Conservation (phyloP, 768 basidiomycete species). For the Panellus pusillus region DNA sequence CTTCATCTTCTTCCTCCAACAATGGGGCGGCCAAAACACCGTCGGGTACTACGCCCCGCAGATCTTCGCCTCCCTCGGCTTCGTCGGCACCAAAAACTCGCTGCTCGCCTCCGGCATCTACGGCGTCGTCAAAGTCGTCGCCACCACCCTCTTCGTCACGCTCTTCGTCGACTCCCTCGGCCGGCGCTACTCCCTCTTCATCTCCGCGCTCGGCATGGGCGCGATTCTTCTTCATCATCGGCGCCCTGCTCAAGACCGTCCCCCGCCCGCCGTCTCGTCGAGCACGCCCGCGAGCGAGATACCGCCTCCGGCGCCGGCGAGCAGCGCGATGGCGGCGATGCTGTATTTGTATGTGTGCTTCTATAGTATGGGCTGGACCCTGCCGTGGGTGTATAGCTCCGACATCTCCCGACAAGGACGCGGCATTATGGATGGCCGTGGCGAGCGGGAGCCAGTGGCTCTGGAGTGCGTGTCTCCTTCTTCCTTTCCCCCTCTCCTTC, state of each 20-base stretch:
- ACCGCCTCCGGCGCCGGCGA: slow-evolving; percentile 54
- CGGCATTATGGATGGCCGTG: slow-evolving; percentile 72
- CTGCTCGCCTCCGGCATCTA: slow-evolving; percentile 71
- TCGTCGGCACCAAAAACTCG: slow-evolving; percentile 54
- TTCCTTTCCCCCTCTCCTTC: neutral
- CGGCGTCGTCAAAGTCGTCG: slow-evolving; percentile 40
- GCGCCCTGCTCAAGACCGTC: slow-evolving; percentile 82
- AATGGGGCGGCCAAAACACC: slow-evolving; percentile 85
- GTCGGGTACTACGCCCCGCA: slow-evolving; percentile 76
- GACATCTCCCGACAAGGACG: slow-evolving; percentile 91
- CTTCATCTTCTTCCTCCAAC: slow-evolving; percentile 76
- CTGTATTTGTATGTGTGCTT: slow-evolving; percentile 87
- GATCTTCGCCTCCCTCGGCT: slow-evolving; percentile 78
- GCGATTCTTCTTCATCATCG: slow-evolving; percentile 79
- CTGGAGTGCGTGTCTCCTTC: slow-evolving; percentile 55
- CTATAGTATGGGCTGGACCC: slow-evolving; percentile 83
- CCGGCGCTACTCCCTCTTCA: slow-evolving; percentile 67
- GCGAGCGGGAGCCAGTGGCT: slow-evolving; percentile 84
- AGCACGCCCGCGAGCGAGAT: slow-evolving; percentile 24
- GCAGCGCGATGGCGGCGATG: slow-evolving; percentile 75
- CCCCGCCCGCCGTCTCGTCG: slow-evolving; percentile 37
- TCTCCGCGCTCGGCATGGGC: slow-evolving; percentile 80
- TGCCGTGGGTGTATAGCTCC: slow-evolving; percentile 62
- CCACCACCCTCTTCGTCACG: slow-evolving; percentile 66
- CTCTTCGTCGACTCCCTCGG: slow-evolving; percentile 68